phyloP scores from a whole-genome alignment of 768 basidiomycete genomes.

The Hypholoma fasciculare region DNA sequence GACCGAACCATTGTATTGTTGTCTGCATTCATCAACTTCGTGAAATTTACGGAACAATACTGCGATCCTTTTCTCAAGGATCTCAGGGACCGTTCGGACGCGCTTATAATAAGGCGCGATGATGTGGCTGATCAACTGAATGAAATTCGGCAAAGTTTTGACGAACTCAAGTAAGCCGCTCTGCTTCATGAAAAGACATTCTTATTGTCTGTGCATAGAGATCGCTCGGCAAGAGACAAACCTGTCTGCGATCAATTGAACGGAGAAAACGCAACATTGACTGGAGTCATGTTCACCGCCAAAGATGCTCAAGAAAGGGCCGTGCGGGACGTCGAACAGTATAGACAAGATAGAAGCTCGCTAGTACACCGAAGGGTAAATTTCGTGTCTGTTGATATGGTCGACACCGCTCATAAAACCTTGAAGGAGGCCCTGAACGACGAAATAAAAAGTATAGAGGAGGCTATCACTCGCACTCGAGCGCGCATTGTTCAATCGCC shows the following conservation, averaged over 20 bases:
- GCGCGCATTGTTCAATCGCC: conserved; percentile 89
- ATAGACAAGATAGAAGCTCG: conserved; percentile 70
- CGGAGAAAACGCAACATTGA: conserved; percentile 59
- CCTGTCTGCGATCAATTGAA: conserved; percentile 62
- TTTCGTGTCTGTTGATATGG: background rate
- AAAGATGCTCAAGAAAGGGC: conserved; percentile 62
- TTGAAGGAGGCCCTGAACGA: conserved; percentile 59
- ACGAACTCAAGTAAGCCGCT: conserved; percentile 52
- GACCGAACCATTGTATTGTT: conserved; percentile 75
- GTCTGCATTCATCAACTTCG: conserved; percentile 91
- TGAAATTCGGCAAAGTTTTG: conserved; percentile 52
- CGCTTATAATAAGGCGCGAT: conserved; percentile 62
- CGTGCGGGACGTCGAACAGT: conserved; percentile 64
- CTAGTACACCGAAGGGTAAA: conserved; percentile 64
- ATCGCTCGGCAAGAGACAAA: conserved; percentile 67
- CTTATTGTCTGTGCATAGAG: conserved; percentile 35
- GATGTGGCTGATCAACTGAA: conserved; percentile 47
- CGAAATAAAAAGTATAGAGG: conserved; percentile 58
- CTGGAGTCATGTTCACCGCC: conserved; percentile 65
- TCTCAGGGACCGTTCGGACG: conserved; percentile 60
- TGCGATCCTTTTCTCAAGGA: conserved; percentile 59
- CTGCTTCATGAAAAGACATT: background rate
- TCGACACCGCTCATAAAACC: background rate
- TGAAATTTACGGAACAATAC: conserved; percentile 82
- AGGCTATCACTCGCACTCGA: conserved; percentile 62